These are phyloP conservation scores for Ceriops zippeliana DNA, from an alignment of 345 rosid species.

Conservation along the genomic window DNA sequence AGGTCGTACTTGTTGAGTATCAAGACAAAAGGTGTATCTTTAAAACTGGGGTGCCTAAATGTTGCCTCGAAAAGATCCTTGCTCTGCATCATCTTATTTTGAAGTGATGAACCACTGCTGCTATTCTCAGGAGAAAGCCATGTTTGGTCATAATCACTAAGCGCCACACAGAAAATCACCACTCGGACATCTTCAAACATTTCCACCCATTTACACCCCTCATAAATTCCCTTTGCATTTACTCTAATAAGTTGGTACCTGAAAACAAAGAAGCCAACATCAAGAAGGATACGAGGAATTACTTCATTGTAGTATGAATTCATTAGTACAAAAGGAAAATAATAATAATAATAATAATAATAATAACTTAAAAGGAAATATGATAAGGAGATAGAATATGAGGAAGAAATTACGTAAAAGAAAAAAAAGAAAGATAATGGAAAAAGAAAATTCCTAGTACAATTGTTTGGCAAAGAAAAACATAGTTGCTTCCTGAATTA, in stretches of 20 bases:
- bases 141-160: conserved; percentile 82
- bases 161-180: conserved; percentile 79
- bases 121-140: conserved; percentile 41
- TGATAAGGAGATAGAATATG: too few species aligned
- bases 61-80: conserved; percentile 78
- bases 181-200: conserved; percentile 96
- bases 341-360: too few species aligned
- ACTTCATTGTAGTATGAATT: too few species aligned
- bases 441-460: too few species aligned
- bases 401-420: too few species aligned
- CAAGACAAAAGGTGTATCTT: conserved; percentile 72
- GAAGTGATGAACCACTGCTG: conserved; percentile 50
- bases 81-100: conserved; percentile 87
- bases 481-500: too few species aligned
- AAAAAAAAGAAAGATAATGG: too few species aligned
- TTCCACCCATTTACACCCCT: conserved; percentile 98
- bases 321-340: too few species aligned
- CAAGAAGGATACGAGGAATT: not conserved
- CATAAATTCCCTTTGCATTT: conserved; percentile 86
- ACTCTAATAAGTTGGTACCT: conserved; percentile 94
- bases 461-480: too few species aligned
- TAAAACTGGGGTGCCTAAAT: conserved; percentile 84
- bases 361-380: too few species aligned
- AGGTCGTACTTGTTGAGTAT: conserved; percentile 91
- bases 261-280: conserved; percentile 9